Percentiles rank a stretch among this genome's conserved stretches.
phyloP scores from a whole-genome alignment of 805 yeast species.

The Cyberlindnera petersonii region DNA sequence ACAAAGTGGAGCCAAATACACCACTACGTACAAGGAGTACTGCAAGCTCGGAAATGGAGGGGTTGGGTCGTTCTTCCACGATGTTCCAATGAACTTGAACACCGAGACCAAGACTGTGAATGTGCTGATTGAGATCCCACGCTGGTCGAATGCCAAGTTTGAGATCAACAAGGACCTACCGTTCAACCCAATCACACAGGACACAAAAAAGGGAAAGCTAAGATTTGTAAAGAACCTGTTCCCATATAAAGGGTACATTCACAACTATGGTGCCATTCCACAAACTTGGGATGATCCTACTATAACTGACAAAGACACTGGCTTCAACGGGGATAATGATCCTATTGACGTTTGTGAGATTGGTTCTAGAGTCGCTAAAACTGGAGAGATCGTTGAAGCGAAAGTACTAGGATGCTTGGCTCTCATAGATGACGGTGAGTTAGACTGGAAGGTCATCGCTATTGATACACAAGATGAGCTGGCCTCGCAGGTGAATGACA shows the following conservation, averaged over 20 bases:
- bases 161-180: constrained; percentile 84
- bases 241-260: constrained; percentile 98
- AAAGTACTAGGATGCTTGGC: constrained; percentile 95
- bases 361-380: constrained; percentile 59
- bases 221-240: constrained; percentile 96
- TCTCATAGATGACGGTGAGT: constrained; percentile 85
- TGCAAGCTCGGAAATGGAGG: constrained; percentile 39
- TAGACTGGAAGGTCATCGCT: constrained; percentile 90
- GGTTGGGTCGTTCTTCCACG: constrained; percentile 75
- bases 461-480: constrained; percentile 80
- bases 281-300: constrained; percentile 54
- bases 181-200: constrained; percentile 94
- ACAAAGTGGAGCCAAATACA: constrained; percentile 36
- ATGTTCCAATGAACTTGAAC: constrained; percentile 88
- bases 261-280: constrained; percentile 98
- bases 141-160: constrained; percentile 97
- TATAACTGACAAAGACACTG: constrained; percentile 59
- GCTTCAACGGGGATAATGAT: constrained; percentile 74
- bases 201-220: constrained; percentile 93
- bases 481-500: constrained; percentile 80
- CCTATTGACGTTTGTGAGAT: constrained; percentile 85
- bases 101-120: constrained; percentile 83
- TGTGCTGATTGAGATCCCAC: constrained; percentile 95
- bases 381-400: constrained; percentile 80
- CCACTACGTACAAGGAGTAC: constrained; percentile 41